A percentile compares a stretch with the other conserved stretches of the same genome.
Conservation (phyloP, 257 asterid genomes). For the Schizonepeta tenuifolia region DNA sequence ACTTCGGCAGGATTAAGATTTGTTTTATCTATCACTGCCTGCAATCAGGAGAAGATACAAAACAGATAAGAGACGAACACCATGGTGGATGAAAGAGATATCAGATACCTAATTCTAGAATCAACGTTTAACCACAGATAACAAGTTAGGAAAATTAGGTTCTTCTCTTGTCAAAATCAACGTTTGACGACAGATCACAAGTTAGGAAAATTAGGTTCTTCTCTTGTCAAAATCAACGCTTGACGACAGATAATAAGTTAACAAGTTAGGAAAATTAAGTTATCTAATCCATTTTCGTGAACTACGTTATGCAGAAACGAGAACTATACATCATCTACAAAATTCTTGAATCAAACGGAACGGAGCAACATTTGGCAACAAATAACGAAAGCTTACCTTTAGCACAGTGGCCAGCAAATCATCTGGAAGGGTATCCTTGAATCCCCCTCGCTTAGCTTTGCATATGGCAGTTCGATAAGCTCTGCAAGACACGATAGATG, state of each 20-base stretch:
- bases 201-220: background rate
- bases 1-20: slow-evolving; percentile 76
- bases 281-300: background rate
- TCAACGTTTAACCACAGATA: background rate
- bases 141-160: background rate
- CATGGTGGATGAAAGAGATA: background rate
- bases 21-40: slow-evolving; percentile 82
- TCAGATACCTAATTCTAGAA: background rate
- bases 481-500: slow-evolving; percentile 40
- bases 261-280: background rate
- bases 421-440: slow-evolving; percentile 88
- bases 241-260: background rate
- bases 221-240: slow-evolving; percentile 11
- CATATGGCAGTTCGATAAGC: slow-evolving; percentile 89
- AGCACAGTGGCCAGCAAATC: slow-evolving; percentile 90
- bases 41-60: slow-evolving; percentile 11
- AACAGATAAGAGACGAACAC: background rate
- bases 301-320: background rate
- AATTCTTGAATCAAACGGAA: slow-evolving; percentile 12
- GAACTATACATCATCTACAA: background rate
- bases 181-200: background rate
- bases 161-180: slow-evolving; percentile 5
- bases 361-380: background rate
- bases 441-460: slow-evolving; percentile 84
- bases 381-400: slow-evolving; percentile 53